A percentile compares a stretch with the other conserved stretches of the same genome.
phyloP scores from a whole-genome alignment of 352 stramenopile genomes.

The Thraustotheca clavata region DNA sequence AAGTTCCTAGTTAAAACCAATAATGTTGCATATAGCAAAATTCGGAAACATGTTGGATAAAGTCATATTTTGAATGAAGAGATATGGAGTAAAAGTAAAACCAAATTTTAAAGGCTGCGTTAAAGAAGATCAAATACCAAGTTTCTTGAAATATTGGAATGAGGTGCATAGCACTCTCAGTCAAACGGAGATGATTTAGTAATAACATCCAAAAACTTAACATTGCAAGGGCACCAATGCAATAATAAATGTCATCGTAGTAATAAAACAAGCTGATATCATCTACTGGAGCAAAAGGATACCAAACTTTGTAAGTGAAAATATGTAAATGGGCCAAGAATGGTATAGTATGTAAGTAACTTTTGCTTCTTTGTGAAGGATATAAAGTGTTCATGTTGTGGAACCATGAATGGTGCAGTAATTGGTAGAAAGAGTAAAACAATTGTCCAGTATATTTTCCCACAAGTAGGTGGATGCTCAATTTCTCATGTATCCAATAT shows the following conservation, averaged over 20 bases:
- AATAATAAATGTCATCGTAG: background rate
- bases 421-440: background rate
- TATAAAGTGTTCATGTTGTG: background rate
- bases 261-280: background rate
- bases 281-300: background rate
- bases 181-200: background rate
- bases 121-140: no score
- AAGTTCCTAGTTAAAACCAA: no score
- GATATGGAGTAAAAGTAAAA: no score
- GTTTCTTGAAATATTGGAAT: no score
- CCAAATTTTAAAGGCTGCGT: no score
- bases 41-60: no score
- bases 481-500: no score
- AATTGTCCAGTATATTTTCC: no score
- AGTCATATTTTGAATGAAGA: no score
- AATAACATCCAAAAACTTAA: slow-evolving; percentile 4
- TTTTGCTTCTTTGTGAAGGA: background rate
- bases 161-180: no score
- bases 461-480: no score
- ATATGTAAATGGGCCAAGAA: background rate
- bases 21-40: no score
- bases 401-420: background rate
- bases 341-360: background rate
- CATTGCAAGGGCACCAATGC: background rate
- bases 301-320: background rate